Percentiles rank a stretch among this genome's conserved stretches.
Conservation (phyloP, 2,329 filamentous ascomycete species). For the Fusarium albidum region DNA sequence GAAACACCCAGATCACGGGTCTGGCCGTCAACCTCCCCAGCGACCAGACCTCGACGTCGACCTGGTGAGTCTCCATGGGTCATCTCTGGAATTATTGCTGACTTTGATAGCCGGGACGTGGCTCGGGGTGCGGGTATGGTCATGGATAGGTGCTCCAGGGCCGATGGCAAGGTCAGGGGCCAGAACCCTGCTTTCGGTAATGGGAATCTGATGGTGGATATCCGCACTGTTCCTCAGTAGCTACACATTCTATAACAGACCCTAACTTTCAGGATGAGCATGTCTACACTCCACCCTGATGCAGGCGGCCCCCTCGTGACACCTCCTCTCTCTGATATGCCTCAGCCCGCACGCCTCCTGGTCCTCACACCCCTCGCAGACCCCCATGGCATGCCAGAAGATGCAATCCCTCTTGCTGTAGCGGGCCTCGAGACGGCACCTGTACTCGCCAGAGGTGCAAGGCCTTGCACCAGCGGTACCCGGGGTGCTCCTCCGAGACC, state of each 20-base stretch:
- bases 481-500: conserved; percentile 35
- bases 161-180: conserved; percentile 17
- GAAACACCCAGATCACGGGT: conserved; percentile 22
- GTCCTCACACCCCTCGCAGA: too few species aligned
- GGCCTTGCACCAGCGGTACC: conserved; percentile 43
- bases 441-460: too few species aligned
- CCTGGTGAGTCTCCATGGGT: conserved; percentile 2
- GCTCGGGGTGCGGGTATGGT: conserved; percentile 16
- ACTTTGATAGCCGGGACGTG: conserved; percentile 12
- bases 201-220: conserved; percentile 15
- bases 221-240: conserved; percentile 3
- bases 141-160: conserved; percentile 12
- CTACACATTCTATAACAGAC: too few species aligned
- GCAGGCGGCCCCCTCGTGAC: too few species aligned
- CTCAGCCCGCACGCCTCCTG: too few species aligned
- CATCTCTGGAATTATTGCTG: neutral
- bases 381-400: too few species aligned
- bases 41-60: conserved; percentile 1
- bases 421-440: too few species aligned
- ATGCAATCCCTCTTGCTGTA: too few species aligned
- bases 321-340: too few species aligned
- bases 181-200: conserved; percentile 21
- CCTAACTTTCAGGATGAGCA: too few species aligned
- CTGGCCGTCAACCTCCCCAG: neutral
- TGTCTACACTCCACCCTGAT: too few species aligned